Conservation (phyloP, 257 asterid species). For the Euphrasia confusa region DNA sequence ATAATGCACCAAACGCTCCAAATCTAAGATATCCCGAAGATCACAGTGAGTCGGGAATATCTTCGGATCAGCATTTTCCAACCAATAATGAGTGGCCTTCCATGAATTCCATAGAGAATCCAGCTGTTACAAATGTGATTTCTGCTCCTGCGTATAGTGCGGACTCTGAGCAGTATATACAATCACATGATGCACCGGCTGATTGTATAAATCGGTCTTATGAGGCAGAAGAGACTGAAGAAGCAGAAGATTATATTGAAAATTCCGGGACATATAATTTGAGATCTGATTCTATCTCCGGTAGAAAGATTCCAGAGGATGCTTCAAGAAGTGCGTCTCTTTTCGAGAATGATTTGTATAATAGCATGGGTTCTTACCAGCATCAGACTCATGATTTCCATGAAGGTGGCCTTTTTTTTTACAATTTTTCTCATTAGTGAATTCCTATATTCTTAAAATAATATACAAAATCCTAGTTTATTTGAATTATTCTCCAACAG, state of each 20-base stretch:
- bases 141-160: constrained; percentile 35
- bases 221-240: constrained; percentile 45
- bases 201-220: constrained; percentile 34
- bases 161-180: constrained; percentile 48
- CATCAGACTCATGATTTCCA: constrained; percentile 41
- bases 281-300: constrained; percentile 42
- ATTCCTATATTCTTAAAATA: not conserved
- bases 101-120: constrained; percentile 69
- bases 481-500: not conserved
- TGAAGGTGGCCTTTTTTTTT: constrained; percentile 44
- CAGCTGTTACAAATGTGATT: constrained; percentile 36
- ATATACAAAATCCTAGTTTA: not conserved
- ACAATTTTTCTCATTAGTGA: not conserved
- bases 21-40: constrained; percentile 37
- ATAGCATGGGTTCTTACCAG: constrained; percentile 45
- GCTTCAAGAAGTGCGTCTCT: constrained; percentile 47
- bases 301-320: constrained; percentile 46
- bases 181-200: constrained; percentile 35
- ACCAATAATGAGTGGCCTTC: constrained; percentile 64
- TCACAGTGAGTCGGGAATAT: constrained; percentile 25
- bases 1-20: constrained; percentile 34
- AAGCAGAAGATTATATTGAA: constrained; percentile 40
- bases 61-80: constrained; percentile 40
- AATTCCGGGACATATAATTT: constrained; percentile 37
- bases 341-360: constrained; percentile 49